Evolutionary conservation across 192 early-diverging fungal species (phyloP).

Genomic region (Backusella westeae): DNA sequence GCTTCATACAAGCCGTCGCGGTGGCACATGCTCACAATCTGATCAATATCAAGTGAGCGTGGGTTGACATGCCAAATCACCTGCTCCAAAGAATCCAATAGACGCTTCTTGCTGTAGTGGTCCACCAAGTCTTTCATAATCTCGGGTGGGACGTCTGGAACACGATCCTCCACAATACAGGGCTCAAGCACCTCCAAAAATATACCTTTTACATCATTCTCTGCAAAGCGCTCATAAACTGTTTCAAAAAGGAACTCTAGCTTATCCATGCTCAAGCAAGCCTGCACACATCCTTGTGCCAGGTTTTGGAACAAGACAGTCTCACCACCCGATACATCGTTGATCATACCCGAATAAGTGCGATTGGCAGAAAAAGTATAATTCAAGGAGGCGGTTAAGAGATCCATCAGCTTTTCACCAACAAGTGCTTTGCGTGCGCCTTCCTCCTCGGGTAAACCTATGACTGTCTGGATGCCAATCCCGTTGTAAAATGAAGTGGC

Average conservation of each 20-base stretch:
- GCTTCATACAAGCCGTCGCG: constrained; percentile 53
- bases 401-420: constrained; percentile 53
- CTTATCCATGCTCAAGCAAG: constrained; percentile 53
- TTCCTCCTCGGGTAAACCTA: constrained; percentile 59
- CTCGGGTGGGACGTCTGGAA: constrained; percentile 52
- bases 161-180: constrained; percentile 52
- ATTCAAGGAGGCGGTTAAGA: constrained; percentile 50
- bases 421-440: constrained; percentile 47
- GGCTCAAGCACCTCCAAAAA: constrained; percentile 51
- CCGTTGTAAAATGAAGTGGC: constrained; percentile 59
- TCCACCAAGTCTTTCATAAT: constrained; percentile 59
- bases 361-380: constrained; percentile 52
- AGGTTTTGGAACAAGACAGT: constrained; percentile 44
- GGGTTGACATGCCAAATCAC: constrained; percentile 59
- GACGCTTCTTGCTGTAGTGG: constrained; percentile 42
- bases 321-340: constrained; percentile 38
- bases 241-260: constrained; percentile 50
- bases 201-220: constrained; percentile 43
- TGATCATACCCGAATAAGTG: constrained; percentile 39
- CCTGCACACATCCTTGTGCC: constrained; percentile 51
- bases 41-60: constrained; percentile 55
- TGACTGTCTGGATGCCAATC: constrained; percentile 54
- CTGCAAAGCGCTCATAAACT: constrained; percentile 54
- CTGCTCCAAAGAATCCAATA: constrained; percentile 46
- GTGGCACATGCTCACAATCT: constrained; percentile 55